These are phyloP conservation scores for Termitomyces sp. DNA, from an alignment of 768 basidiomycete genomes.

Conservation along the genomic window DNA sequence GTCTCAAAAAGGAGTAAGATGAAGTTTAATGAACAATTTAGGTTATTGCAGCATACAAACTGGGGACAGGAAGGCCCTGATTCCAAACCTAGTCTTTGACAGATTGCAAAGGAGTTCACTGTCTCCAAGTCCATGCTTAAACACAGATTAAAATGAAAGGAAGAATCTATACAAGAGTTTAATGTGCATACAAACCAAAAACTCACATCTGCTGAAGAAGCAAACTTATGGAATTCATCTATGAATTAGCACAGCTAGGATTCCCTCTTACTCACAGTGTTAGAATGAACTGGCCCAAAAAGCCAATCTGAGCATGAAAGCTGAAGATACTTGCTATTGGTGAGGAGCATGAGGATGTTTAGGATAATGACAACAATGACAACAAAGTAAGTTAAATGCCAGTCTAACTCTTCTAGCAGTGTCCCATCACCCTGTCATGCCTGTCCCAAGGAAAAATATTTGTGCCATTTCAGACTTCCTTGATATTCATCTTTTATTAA, in stretches of 20 bases:
- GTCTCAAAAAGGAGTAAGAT: not conserved
- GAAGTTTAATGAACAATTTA: not conserved
- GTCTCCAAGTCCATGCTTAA: not conserved
- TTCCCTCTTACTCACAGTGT: not conserved
- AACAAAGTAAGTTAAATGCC: too few species aligned
- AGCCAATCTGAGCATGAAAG: too few species aligned
- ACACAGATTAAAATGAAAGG: not conserved
- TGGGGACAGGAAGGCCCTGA: not conserved
- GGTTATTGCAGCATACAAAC: not conserved
- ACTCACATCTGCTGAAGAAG: not conserved
- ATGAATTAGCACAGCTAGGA: not conserved
- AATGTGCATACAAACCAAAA: not conserved
- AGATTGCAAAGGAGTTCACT: not conserved
- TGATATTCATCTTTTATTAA: too few species aligned
- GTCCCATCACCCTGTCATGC: too few species aligned
- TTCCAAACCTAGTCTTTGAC: not conserved
- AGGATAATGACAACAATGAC: too few species aligned
- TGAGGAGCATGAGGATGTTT: too few species aligned
- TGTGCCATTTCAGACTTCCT: too few species aligned
- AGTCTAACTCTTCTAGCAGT: too few species aligned
- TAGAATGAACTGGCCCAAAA: too few species aligned
- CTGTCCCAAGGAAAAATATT: too few species aligned
- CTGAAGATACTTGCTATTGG: too few species aligned
- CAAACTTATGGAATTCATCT: not conserved
- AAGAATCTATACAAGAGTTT: not conserved